Base-by-base conservation (phyloP, 139 green algal species). In the Nannochloris sp. region DNA sequence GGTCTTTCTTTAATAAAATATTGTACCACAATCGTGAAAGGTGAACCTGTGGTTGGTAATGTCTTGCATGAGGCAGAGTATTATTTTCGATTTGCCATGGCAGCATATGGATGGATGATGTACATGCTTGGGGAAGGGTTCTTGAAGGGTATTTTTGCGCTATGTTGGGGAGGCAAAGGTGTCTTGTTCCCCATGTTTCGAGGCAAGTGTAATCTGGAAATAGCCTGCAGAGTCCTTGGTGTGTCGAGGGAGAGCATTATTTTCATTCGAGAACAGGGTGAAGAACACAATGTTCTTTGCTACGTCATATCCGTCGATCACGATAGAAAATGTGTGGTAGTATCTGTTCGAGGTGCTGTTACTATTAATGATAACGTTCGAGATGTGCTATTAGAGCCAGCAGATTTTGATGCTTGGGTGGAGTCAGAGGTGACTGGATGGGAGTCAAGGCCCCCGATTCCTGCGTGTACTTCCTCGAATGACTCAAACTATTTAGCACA, bases 91-190 rank as follows among this genome's bases (percentile, higher is more conserved):
- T 59, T 30, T 33, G 25, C 50, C 16, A 30, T 59, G 25, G 50
- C 50, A 17, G 25, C 50, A 14, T 59, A 59, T 33, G 50, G 50
- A 29, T 59, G 50, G 50, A 59, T 59, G 50, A 30, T 59, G 23
- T 59, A 59, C 50, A 28, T 59, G 23, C 28, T 59, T 28, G 23
- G 25, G 17, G 25, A 59, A 37, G 50, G 50, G 6, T 17, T 59
- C n/a, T 33, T 30, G 6, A 30, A 30, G 25, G 50, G 50, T 30
- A 14, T 37, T 37, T 25, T 29, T 8, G 50, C 50, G 6, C 12
- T 33, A 5, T 14, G 12, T 59, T 33, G 23, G 12, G 50, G 50
- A 17, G 20, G n/a, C 12, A 30, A 59, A 37, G n/a, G n/a, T 28
- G 8, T 6, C 28, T 30, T 59, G 23, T 30, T 33, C 6, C 50